A percentile compares a stretch with the other conserved stretches of the same genome.
Conservation (phyloP, 257 asterid species). For the Scutellaria baicalensis region DNA sequence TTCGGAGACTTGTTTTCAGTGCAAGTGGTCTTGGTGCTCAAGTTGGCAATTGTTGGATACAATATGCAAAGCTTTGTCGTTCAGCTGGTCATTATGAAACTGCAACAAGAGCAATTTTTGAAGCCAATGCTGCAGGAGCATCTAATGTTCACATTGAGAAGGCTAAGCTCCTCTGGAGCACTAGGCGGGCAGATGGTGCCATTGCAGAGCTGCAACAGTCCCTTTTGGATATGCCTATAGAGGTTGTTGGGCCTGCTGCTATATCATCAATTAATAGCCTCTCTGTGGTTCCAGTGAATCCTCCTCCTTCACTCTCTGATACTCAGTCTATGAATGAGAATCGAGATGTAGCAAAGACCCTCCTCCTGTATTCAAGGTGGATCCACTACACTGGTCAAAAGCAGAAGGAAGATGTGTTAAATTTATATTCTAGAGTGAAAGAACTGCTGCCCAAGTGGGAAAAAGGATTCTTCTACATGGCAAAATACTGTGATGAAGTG, state of each 20-base stretch:
- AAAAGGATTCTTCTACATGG: conserved; percentile 90
- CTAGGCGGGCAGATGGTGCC: conserved; percentile 89
- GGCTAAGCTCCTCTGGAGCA: conserved; percentile 98
- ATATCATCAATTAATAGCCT: conserved; percentile 84
- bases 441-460: conserved; percentile 97
- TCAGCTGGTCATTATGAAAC: conserved; percentile 97
- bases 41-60: conserved; percentile 92
- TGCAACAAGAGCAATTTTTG: conserved; percentile 88
- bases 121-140: conserved; percentile 82
- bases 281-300: conserved; percentile 73
- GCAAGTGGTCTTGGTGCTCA: conserved; percentile 68
- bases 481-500: conserved; percentile 91
- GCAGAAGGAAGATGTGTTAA: conserved; percentile 92
- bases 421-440: conserved; percentile 82
- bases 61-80: conserved; percentile 95
- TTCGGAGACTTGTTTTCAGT: conserved; percentile 84
- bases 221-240: conserved; percentile 82
- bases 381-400: conserved; percentile 94
- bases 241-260: conserved; percentile 77
- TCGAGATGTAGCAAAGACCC: conserved; percentile 77
- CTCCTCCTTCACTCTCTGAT: conserved; percentile 56
- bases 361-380: conserved; percentile 92
- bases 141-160: conserved; percentile 89
- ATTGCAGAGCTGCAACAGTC: conserved; percentile 97
- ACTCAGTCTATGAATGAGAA: conserved; percentile 49